phyloP scores from a whole-genome alignment of 768 basidiomycete species.

The Tulasnella sp. region DNA sequence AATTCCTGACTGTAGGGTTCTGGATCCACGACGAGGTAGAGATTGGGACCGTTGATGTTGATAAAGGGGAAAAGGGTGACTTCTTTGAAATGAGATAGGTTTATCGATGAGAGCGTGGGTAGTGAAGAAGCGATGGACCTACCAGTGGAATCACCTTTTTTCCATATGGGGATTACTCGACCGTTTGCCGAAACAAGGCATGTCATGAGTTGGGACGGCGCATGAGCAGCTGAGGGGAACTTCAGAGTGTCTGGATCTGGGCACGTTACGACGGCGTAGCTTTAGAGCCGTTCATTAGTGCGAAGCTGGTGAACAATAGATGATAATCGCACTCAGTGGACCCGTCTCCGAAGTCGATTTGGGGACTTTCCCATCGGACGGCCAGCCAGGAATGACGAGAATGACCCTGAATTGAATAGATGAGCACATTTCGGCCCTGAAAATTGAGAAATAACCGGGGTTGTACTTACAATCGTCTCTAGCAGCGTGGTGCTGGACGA shows the following conservation, averaged over 20 bases:
- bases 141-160: not conserved
- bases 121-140: not conserved
- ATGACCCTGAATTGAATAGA: not conserved
- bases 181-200: not conserved
- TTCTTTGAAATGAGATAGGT: not conserved
- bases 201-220: not conserved
- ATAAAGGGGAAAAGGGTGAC: too few relatives aligned
- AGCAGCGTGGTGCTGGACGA: not conserved
- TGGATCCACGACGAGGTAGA: too few relatives aligned
- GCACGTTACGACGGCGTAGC: not conserved
- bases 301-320: not conserved
- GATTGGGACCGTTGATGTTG: too few relatives aligned
- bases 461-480: not conserved
- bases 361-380: not conserved
- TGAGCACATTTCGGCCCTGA: not conserved
- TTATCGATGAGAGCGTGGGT: not conserved
- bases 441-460: not conserved
- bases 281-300: not conserved
- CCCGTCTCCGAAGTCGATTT: not conserved
- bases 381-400: not conserved
- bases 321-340: not conserved
- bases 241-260: not conserved
- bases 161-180: not conserved
- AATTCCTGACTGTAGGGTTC: too few relatives aligned
- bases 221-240: not conserved